Base-by-base conservation (phyloP, 169 alveolate genomes). In the Babesia bigemina region DNA sequence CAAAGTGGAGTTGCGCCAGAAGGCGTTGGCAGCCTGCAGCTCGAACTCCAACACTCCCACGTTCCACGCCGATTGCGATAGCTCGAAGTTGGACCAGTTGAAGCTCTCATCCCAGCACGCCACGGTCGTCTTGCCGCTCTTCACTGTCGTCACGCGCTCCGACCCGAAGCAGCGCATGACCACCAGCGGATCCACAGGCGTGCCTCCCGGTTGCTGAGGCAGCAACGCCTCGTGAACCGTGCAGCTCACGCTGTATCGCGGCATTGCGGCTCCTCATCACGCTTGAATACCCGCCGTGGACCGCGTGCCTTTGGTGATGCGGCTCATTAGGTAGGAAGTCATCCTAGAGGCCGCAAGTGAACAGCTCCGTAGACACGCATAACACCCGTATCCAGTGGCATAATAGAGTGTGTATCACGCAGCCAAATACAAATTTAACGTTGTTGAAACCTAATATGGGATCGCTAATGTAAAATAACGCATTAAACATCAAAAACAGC, bases 31-130 rank as follows among this genome's bases (percentile, higher is more conserved):
- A 22, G 95, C 79, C 70, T 93, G 98, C 33, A 94, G 90, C 73
- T 94, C 98, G 83, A 94, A 94, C 56, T 92, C 95, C 22, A 94
- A 91, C 63, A 90, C 92, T 60, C 96, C 93, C 58, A 91, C 84
- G 26, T 86, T 93, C 97, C 97, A 94, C 73, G 92, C 95, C 19
- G 92, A 75, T 79, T 75, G 90, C 42, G 96, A 83, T 26, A 93
- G 84, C 49, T 81, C 88, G 9, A 94, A 49, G 87, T 94, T 92
- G 47, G 89, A 86, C 97, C 97, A 94, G 49, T 92, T 76, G 79
- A 84, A 86, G 63, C 93, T 79, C 67, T 93, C 97, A 57, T 94
- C 97, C 97, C 97, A 94, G 74, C 92, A 91, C 24, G 95, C 95
- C 17, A 94, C 95, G 36, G 84, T 91, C 66, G 94, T 86, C 75